Base-by-base conservation (phyloP, 163 green algal genomes). In the Scenedesmus sp. region DNA sequence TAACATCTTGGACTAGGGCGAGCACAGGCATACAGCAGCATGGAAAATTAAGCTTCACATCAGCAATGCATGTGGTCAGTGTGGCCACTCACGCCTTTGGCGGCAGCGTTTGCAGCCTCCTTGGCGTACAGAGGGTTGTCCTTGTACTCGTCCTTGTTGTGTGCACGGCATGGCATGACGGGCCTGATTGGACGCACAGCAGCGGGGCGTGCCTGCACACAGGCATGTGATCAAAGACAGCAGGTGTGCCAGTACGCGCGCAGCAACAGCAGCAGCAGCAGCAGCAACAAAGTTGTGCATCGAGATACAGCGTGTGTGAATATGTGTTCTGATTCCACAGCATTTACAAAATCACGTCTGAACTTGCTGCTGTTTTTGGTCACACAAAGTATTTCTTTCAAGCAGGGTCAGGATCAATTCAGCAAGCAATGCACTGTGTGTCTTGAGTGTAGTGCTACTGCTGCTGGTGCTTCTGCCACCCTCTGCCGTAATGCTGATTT, bases 1-100 rank as follows among this genome's bases (percentile, higher is more conserved):
- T n/a, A n/a, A n/a, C n/a, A 53, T 16, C 46, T 53, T 65, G 53
- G 53, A 65, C 3, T 22, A 72, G 59, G 59, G 6, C 9, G 59
- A 35, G 20, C 20, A 73, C 30, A 76, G 40, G 30, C 65, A 76
- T 76, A 40, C 30, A 76, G 65, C 30, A 18, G 30, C 30, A 40
- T 56, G 49, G 49, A n/a, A n/a, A n/a, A n/a, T n/a, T 56, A 13
- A 20, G 49, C 49, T 13, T 20, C 49, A 56, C 49, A 56, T 13
- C 49, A 20, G 24, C 30, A 37, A 76, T 76, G 65, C 65, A 70
- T 18, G 30, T 40, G 65, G 12, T 37, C 5, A 40, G 24, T 10
- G 22, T 6, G 51, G 51, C 22, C 46, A 83, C 85, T 76, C 85
- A 90, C 85, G 33, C 33, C 20, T 49, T 90, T 90, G 20, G 20